These are phyloP conservation scores for Chondrus crispus DNA, from an alignment of 23 red algal species.

Conservation along the genomic window DNA sequence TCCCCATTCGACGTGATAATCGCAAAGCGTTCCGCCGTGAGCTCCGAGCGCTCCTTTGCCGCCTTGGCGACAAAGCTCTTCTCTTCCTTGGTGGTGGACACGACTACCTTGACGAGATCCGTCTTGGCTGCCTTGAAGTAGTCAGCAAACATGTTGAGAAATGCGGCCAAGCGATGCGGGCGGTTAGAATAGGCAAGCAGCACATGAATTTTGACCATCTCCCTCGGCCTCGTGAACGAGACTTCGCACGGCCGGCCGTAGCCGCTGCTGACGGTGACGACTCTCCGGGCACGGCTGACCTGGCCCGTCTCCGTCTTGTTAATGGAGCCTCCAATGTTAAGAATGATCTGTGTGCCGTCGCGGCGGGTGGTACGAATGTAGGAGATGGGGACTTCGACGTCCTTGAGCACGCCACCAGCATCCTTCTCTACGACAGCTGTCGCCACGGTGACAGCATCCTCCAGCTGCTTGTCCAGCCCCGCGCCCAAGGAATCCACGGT, in stretches of 20 bases:
- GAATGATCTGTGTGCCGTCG: constrained; percentile 31
- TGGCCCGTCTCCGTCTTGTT: not conserved
- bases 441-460: constrained; percentile 37
- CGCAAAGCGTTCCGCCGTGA: constrained; percentile 14
- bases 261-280: constrained; percentile 41
- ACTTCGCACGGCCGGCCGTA: constrained; percentile 47
- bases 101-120: constrained; percentile 23
- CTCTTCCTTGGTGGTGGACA: constrained; percentile 35
- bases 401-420: not conserved
- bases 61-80: not conserved
- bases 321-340: constrained; percentile 33
- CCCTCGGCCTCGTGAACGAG: constrained; percentile 23
- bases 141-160: constrained; percentile 25
- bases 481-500: constrained; percentile 51
- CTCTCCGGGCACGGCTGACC: not conserved
- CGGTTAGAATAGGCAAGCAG: constrained; percentile 33
- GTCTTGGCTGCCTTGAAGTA: constrained; percentile 32
- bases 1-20: constrained; percentile 33
- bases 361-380: constrained; percentile 51
- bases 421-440: constrained; percentile 36
- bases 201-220: constrained; percentile 40
- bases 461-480: constrained; percentile 18
- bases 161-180: constrained; percentile 29
- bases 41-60: not conserved
- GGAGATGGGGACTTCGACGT: constrained; percentile 14